Evolutionary conservation across 441 rosid genomes (phyloP), one percentile per base, ranked within the genome.

Genomic region (Geranium incanum): DNA sequence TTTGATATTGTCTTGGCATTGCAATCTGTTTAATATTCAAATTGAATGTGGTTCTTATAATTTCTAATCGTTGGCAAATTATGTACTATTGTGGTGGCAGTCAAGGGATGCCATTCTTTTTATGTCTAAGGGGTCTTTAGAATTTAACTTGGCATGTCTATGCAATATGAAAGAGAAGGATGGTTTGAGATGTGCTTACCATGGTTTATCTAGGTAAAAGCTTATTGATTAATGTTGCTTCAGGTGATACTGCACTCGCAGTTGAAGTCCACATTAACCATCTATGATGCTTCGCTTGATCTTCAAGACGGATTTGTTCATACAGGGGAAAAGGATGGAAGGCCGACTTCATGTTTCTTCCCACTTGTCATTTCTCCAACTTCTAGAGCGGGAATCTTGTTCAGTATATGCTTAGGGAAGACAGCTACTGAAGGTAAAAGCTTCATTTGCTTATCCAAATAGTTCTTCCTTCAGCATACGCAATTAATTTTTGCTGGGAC

Each of bases 161-260:
- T 23, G 9, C 66, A 60, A 23, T 62, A 62, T 23, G 66, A 18
- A 21, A 21, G 13, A 37, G 33, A 21, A 62, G 66, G n/a, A 62
- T 62, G 1, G 21, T 66, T 21, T 3, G 43, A 43, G 68, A n/a
- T 38, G 9, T 21, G 38, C 28, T 36, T 45, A 0, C 68, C 71
- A 28, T 68, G 41, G 18, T 73, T 38, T 21, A 13, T 43, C 60
- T 57, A 18, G 68, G 37, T 36, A 63, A 67, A 59, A 28, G 18
- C 69, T 55, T 39, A 11, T 60, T 52, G 63, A 36, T 68, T 63
- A 68, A 39, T 65, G 66, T 73, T 63, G 59, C 70, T 76, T 67
- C 88, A 95, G 99, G 95, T 95, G 78, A 91, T 84, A 76, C 83
- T 93, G 60, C 97, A 93, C 78, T 95, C 97, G 15, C 94, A 89